Percentiles rank a stretch among this genome's conserved stretches.
Conservation (phyloP, 768 basidiomycete species). For the Suillus tomentosus region DNA sequence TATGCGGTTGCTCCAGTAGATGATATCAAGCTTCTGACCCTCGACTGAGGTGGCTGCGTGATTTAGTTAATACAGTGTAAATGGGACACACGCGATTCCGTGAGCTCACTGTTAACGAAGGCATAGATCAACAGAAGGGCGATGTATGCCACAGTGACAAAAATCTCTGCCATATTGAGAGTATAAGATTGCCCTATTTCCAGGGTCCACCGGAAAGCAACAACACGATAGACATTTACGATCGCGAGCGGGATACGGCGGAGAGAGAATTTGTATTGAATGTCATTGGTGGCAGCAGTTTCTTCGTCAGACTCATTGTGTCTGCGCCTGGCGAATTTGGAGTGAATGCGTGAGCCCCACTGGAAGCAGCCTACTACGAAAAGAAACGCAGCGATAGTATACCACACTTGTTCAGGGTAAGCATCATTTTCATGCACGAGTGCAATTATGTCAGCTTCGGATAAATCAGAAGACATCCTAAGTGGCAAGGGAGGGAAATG, state of each 20-base stretch:
- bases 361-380: conserved; percentile 24
- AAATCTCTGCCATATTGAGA: conserved; percentile 44
- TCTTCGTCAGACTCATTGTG: conserved; percentile 14
- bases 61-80: neutral
- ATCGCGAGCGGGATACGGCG: conserved; percentile 32
- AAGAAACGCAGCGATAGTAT: conserved; percentile 15
- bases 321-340: conserved; percentile 18
- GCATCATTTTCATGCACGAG: neutral
- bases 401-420: conserved; percentile 22
- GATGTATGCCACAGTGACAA: conserved; percentile 40
- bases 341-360: conserved; percentile 18
- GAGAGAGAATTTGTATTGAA: conserved; percentile 17
- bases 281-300: neutral
- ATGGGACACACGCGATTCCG: conserved; percentile 5
- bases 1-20: conserved; percentile 36
- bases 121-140: conserved; percentile 38
- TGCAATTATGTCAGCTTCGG: neutral
- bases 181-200: conserved; percentile 36
- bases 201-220: conserved; percentile 39
- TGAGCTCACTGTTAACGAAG: conserved; percentile 38
- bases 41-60: conserved; percentile 22
- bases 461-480: neutral
- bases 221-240: conserved; percentile 35
- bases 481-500: neutral
- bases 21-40: conserved; percentile 24